Base-by-base conservation (phyloP, 139 green algal species). In the Pseudopediastrum boryanum region DNA sequence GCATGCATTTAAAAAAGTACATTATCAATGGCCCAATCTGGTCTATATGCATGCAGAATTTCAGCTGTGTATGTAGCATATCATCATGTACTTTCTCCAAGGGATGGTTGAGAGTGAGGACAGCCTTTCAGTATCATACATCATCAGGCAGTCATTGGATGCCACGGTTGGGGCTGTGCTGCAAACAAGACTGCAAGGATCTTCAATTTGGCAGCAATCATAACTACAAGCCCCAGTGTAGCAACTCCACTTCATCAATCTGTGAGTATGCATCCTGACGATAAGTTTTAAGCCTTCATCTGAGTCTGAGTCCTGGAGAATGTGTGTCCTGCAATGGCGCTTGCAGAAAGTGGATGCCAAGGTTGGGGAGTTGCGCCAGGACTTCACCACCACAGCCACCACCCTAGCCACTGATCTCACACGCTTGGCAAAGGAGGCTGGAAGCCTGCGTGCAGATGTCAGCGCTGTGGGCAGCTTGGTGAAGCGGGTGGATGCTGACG, bases 281-380 rank as follows among this genome's bases (percentile, higher is more conserved):
- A 58, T 16, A 58, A 21, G 48, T 58, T 58, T 16, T 21, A 16
- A 58, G 48, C 48, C 19, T 21, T n/a, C 48, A 21, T 21, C 29
- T 1, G n/a, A n/a, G n/a, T n/a, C n/a, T n/a, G n/a, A n/a, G n/a
- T n/a, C n/a, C n/a, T n/a, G n/a, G n/a, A 62, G 25, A 27, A 35
- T 35, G 16, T 29, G 36, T 64, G 54, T 2, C 2, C 12, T 33
- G 21, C 0, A 21, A 2, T 0, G 33, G 51, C 16, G 31, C 12
- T 5, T 66, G 71, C 54, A 78, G 71, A 41, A n/a, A 25, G 54
- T 78, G 31, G 71, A 78, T 39, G 29, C n/a, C 44, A 39, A 41
- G 54, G 46, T 54, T 41, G 39, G 71, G 10, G 39, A 78, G 54
- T 41, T 78, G 39, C 71, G 56, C 25, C 38, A 7, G 3, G 54